Evolutionary conservation across 2,329 filamentous ascomycete species (phyloP).

Genomic region (Calonectria montana): DNA sequence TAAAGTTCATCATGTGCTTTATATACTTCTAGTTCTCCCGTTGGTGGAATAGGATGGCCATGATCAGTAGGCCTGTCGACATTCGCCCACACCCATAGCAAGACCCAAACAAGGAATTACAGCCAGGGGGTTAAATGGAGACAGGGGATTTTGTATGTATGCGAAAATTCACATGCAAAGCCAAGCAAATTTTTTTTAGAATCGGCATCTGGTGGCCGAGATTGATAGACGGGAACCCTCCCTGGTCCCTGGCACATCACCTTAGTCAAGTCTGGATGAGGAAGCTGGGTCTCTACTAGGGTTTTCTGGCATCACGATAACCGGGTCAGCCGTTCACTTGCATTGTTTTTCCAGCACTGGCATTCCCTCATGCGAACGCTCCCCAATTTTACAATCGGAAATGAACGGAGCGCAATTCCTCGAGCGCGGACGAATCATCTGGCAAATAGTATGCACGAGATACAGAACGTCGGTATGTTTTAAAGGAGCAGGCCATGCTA

Average conservation of each 20-base stretch:
- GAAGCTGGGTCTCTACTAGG: slow-evolving; percentile 12
- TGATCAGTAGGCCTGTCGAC: background rate
- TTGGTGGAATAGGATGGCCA: slow-evolving; percentile 1
- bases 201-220: background rate
- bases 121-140: background rate
- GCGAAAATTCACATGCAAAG: slow-evolving; percentile 9
- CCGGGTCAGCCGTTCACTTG: background rate
- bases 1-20: background rate
- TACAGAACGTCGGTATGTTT: background rate
- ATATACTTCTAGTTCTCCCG: background rate
- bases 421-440: background rate
- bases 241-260: background rate
- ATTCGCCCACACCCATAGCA: background rate
- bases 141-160: background rate
- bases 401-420: background rate
- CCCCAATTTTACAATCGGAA: background rate
- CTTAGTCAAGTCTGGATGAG: slow-evolving; percentile 10
- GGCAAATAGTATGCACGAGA: slow-evolving; percentile 4
- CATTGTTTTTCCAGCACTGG: too few relatives aligned
- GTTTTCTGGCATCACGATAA: background rate
- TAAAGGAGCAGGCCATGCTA: background rate
- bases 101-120: background rate
- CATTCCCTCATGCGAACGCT: background rate
- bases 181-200: background rate
- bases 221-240: background rate